These are phyloP conservation scores for Coemansia sp. DNA, from an alignment of 192 early-diverging fungal genomes.

Conservation along the genomic window DNA sequence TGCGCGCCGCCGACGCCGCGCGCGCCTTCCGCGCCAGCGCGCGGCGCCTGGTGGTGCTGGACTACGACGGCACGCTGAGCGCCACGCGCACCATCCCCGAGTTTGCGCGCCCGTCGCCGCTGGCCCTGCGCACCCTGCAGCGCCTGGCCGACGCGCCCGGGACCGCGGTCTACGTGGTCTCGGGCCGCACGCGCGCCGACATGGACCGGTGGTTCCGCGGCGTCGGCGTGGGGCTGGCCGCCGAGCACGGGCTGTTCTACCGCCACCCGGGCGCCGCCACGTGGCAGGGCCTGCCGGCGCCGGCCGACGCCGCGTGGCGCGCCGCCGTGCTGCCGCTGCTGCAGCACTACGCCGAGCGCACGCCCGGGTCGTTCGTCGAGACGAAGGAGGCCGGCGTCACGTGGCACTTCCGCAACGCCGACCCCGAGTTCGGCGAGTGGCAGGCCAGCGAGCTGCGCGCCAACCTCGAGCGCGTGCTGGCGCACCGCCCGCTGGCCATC, in stretches of 20 bases:
- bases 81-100: slow-evolving; percentile 86
- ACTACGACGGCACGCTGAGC: slow-evolving; percentile 98
- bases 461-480: slow-evolving; percentile 94
- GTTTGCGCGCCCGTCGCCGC: slow-evolving; percentile 87
- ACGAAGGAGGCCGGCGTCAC: slow-evolving; percentile 99
- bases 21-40: neutral
- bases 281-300: slow-evolving; percentile 84
- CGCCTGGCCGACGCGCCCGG: slow-evolving; percentile 73
- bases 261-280: slow-evolving; percentile 74
- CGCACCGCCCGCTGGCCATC: slow-evolving; percentile 92
- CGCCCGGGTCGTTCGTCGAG: slow-evolving; percentile 97
- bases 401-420: slow-evolving; percentile 97
- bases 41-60: slow-evolving; percentile 79
- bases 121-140: slow-evolving; percentile 71
- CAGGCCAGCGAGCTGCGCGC: slow-evolving; percentile 98
- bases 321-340: slow-evolving; percentile 93
- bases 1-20: slow-evolving; percentile 14
- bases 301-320: slow-evolving; percentile 89
- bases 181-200: slow-evolving; percentile 87
- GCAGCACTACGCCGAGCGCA: slow-evolving; percentile 97
- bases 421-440: slow-evolving; percentile 95
- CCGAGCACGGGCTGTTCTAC: slow-evolving; percentile 99
- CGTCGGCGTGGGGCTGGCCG: slow-evolving; percentile 87
- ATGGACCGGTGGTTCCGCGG: slow-evolving; percentile 92
- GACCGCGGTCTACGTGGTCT: slow-evolving; percentile 94